Evolutionary conservation across 1,284 basidiomycete genomes (phyloP).

Genomic region (Ustilago hordei): DNA sequence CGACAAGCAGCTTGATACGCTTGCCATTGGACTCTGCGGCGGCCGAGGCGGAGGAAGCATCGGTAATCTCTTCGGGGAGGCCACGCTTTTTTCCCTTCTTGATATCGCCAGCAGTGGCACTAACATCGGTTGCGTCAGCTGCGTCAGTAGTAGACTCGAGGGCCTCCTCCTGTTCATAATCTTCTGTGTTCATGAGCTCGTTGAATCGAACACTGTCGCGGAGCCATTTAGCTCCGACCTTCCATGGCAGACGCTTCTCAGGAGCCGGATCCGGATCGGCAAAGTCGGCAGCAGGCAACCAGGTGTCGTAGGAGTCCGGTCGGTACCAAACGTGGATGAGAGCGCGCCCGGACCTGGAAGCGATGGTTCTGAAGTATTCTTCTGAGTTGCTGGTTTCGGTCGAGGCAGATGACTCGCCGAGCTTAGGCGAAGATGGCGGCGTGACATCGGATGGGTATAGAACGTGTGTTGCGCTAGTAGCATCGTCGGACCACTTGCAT

Average conservation of each 20-base stretch:
- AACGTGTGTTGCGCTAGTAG: conserved; percentile 57
- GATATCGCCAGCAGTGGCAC: conserved; percentile 17
- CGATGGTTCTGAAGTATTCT: conserved; percentile 68
- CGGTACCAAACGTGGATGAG: conserved; percentile 70
- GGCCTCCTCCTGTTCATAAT: conserved; percentile 65
- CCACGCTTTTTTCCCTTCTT: conserved; percentile 60
- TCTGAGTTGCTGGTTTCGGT: conserved; percentile 17
- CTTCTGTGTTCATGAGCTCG: conserved; percentile 69
- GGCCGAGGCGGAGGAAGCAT: conserved; percentile 44
- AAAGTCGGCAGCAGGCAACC: conserved; percentile 68
- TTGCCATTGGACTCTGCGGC: conserved; percentile 54
- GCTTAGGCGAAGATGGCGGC: conserved; percentile 51
- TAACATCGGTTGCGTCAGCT: conserved; percentile 32
- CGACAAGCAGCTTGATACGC: conserved; percentile 67
- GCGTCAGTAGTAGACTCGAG: conserved; percentile 32
- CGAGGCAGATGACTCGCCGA: conserved; percentile 28
- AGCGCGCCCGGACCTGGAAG: conserved; percentile 59
- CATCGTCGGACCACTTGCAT: conserved; percentile 61
- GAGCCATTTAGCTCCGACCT: conserved; percentile 63
- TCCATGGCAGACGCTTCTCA: conserved; percentile 57
- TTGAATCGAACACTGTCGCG: conserved; percentile 65
- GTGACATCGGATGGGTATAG: conserved; percentile 56
- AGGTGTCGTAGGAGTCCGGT: conserved; percentile 70
- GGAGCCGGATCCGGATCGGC: conserved; percentile 67
- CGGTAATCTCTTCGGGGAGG: conserved; percentile 65